Base-by-base conservation (phyloP, 345 rosid species). In the Eucalyptus marginata region DNA sequence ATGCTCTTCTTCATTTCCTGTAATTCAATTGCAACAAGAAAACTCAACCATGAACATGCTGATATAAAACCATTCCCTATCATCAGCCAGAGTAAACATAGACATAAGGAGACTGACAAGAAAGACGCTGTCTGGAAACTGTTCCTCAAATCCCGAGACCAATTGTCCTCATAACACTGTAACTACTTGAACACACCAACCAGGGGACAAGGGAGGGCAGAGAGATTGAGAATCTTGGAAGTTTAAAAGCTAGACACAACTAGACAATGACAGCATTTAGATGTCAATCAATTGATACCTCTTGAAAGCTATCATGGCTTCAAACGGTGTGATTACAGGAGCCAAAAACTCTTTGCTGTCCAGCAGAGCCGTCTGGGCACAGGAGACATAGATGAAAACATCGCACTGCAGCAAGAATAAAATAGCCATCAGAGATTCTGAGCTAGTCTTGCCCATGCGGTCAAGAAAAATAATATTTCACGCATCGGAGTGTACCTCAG, bases 281-380 rank as follows among this genome's bases (percentile, higher is more conserved):
- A 80, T 18, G 10, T 43, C 58, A 29, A 51, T 13, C 51, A 71
- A 31, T 83, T 56, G 56, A 86, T 94, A 96, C 99, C 97, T 95
- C 94, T 90, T 94, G 91, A 96, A 97, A 93, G 99, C 99, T 87
- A 97, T 92, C 91, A 94, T 93, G 89, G 99, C 98, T 94, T 97
- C 99, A 66, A 94, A 96, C 83, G 99, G 98, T 88, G 99, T 96
- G 87, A 97, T 96, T 92, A 97, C 96, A 79, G 98, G 99, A 87
- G 98, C 94, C 91, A 94, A 91, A 92, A 96, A 97, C 92, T 96
- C 98, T 93, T 96, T 97, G 92, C 97, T 96, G 92, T 97, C 99
- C 93, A 96, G 86, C 84, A 96, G 98, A 89, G 98, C 98, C 86
- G 97, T 97, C 93, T 97, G 98, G 56, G 99, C 94, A 89, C 99